Percentiles rank a stretch among this genome's conserved stretches.
Conservation (phyloP, 768 basidiomycete species). For the Suillus subluteus region DNA sequence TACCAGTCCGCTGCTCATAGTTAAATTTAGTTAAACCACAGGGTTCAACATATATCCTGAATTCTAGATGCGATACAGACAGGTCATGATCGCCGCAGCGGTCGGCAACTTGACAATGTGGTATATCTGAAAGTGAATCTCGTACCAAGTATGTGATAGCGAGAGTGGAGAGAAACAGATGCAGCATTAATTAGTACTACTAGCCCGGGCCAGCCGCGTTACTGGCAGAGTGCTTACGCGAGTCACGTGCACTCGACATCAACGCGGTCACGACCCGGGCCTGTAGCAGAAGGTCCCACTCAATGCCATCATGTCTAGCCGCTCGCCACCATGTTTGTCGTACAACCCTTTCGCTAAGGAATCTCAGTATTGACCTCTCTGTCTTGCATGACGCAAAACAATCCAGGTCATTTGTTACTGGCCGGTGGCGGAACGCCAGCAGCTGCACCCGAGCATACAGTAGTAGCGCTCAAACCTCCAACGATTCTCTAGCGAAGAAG, state of each 20-base stretch:
- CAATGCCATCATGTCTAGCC: conserved; percentile 15
- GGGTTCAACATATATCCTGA: not conserved
- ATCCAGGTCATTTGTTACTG: not conserved
- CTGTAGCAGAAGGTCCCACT: not conserved
- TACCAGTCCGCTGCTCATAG: no score
- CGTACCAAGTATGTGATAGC: not conserved
- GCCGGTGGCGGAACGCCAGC: not conserved
- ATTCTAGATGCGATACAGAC: not conserved
- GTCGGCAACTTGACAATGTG: not conserved
- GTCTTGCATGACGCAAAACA: not conserved
- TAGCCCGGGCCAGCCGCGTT: no score
- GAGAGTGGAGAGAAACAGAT: not conserved
- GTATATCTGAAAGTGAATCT: not conserved
- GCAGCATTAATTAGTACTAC: no score
- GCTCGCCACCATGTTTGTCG: not conserved
- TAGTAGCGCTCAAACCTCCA: not conserved
- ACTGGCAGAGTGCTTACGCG: no score
- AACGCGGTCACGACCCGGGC: not conserved
- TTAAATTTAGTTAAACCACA: no score
- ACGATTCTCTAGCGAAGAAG: not conserved
- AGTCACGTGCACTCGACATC: not conserved
- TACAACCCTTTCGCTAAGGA: not conserved
- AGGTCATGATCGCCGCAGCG: no score
- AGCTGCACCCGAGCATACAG: not conserved
- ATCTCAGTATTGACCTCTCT: not conserved